Evolutionary conservation across 805 yeast species (phyloP).

Genomic region (Cyberlindnera mrakii): DNA sequence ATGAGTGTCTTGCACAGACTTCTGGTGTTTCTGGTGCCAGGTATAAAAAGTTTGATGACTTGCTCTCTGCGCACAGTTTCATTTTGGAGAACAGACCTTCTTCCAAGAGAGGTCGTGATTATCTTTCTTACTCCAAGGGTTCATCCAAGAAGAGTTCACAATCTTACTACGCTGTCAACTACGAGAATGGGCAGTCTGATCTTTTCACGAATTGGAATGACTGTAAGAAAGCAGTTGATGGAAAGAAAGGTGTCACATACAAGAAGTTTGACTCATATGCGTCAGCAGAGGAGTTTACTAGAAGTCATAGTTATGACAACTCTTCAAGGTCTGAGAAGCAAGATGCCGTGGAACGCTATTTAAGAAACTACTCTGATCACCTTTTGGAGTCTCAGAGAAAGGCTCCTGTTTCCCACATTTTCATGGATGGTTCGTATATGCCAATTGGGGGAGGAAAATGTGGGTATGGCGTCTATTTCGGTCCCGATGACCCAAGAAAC

Average conservation of each 20-base stretch:
- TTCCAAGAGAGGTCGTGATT: neutral
- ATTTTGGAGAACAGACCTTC: neutral
- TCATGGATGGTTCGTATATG: conserved; percentile 70
- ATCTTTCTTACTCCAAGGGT: neutral
- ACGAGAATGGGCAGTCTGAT: conserved; percentile 20
- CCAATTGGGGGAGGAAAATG: conserved; percentile 53
- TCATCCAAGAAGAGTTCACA: neutral
- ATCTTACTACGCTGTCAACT: conserved; percentile 29
- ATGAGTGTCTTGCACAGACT: conserved; percentile 43
- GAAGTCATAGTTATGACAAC: neutral
- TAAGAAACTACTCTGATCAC: conserved; percentile 1
- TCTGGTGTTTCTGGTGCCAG: conserved; percentile 32
- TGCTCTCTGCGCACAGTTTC: conserved; percentile 45
- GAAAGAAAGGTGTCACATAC: conserved; percentile 33
- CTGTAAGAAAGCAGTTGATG: conserved; percentile 25
- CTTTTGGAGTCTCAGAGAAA: conserved; percentile 7
- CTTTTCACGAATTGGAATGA: conserved; percentile 28
- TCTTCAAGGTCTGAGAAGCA: conserved; percentile 1
- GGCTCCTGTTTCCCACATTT: conserved; percentile 30
- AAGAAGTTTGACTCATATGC: conserved; percentile 32
- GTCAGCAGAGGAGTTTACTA: conserved; percentile 11
- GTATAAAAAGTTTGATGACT: conserved; percentile 37
- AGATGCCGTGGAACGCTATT: neutral
- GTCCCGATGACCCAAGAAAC: conserved; percentile 47
- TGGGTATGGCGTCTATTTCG: conserved; percentile 78